phyloP scores from a whole-genome alignment of 441 rosid genomes.

The Oxalis stricta region DNA sequence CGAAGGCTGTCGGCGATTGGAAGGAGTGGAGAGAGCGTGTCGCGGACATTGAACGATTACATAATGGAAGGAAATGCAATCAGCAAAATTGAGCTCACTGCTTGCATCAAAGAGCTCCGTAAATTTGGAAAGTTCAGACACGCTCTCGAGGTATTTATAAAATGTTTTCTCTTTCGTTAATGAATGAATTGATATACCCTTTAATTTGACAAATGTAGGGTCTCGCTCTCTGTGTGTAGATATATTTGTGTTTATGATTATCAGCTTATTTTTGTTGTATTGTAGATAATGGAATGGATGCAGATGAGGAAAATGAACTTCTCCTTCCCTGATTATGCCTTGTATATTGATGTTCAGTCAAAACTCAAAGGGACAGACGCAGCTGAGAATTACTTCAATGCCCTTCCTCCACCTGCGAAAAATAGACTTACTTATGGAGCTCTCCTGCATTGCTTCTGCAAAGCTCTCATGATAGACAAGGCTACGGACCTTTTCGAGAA shows the following conservation, averaged over 20 bases:
- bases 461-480: conserved; percentile 28
- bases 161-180: too few relatives aligned
- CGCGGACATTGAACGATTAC: conserved; percentile 41
- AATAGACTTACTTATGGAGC: conserved; percentile 35
- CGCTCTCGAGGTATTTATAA: conserved; percentile 65
- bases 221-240: not conserved
- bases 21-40: conserved; percentile 39
- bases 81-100: conserved; percentile 28
- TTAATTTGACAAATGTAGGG: not conserved
- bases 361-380: conserved; percentile 43
- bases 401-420: conserved; percentile 24
- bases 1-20: conserved; percentile 36
- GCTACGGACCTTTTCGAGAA: conserved; percentile 40
- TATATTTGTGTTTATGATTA: not conserved
- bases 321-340: conserved; percentile 27
- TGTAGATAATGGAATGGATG: conserved; percentile 77
- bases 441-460: conserved; percentile 57
- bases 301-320: conserved; percentile 46
- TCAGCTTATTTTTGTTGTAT: not conserved
- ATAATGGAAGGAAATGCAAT: conserved; percentile 40
- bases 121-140: conserved; percentile 34
- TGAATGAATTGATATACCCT: too few relatives aligned
- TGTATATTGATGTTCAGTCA: conserved; percentile 42
- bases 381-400: conserved; percentile 48
- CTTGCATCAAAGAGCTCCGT: conserved; percentile 46